phyloP scores from a whole-genome alignment of 2,329 filamentous ascomycete genomes.

The Dothideomycetes sp. region DNA sequence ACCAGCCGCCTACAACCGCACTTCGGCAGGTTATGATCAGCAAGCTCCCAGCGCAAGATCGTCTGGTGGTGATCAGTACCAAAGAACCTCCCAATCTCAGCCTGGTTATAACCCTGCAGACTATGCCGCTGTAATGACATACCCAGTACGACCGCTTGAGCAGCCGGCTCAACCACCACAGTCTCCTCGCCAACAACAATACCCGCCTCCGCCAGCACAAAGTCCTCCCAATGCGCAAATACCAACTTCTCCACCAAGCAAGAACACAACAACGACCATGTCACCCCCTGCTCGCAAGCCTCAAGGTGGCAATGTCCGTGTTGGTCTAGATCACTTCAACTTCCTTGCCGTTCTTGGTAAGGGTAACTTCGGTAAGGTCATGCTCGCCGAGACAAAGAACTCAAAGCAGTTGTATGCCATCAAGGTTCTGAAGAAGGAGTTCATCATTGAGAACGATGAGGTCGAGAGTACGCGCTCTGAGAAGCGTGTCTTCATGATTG shows the following conservation, averaged over 20 bases:
- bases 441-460: conserved; percentile 99
- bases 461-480: conserved; percentile 96
- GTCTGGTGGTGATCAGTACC: conserved; percentile 12
- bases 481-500: conserved; percentile 93
- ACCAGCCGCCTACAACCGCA: conserved; percentile 31
- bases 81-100: conserved; percentile 32
- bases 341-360: conserved; percentile 97
- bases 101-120: conserved; percentile 65
- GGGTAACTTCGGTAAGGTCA: conserved; percentile 99
- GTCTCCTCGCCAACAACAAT: conserved; percentile 36
- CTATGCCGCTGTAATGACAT: conserved; percentile 48
- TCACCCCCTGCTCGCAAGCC: conserved; percentile 58
- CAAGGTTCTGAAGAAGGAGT: conserved; percentile 98
- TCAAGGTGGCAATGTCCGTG: conserved; percentile 68
- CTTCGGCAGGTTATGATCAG: conserved; percentile 37
- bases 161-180: conserved; percentile 35
- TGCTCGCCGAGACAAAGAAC: conserved; percentile 95
- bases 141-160: conserved; percentile 29
- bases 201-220: conserved; percentile 42
- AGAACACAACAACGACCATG: conserved; percentile 32
- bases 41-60: conserved; percentile 16
- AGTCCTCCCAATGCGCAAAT: conserved; percentile 32
- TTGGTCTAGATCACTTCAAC: conserved; percentile 97
- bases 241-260: conserved; percentile 26
- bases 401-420: conserved; percentile 91